Conservation (phyloP, 2,329 filamentous ascomycete species). For the Aspergillus ustus region DNA sequence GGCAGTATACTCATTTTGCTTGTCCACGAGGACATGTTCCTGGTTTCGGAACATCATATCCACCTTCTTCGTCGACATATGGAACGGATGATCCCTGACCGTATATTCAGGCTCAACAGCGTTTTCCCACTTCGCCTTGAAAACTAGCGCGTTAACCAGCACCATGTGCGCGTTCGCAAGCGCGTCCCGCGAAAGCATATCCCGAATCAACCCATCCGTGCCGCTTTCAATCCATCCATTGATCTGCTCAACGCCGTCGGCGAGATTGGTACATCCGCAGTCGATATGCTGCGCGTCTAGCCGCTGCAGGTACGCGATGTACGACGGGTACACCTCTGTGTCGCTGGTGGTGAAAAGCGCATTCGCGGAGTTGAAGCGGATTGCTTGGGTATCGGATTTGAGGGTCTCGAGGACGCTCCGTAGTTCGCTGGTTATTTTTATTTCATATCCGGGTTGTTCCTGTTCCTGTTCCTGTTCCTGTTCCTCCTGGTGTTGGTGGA, state of each 20-base stretch:
- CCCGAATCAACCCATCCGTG: background rate
- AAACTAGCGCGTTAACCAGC: background rate
- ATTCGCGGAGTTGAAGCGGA: background rate
- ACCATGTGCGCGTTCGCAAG: background rate
- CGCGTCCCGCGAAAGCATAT: background rate
- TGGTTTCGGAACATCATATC: constrained; percentile 9
- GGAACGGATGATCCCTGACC: background rate
- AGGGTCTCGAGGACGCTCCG: background rate
- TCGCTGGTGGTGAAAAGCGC: background rate
- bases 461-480: too few relatives aligned
- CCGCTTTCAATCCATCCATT: background rate
- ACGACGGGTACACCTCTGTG: background rate
- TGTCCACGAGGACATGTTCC: background rate
- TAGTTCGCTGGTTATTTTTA: background rate
- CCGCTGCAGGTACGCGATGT: background rate
- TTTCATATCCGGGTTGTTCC: background rate
- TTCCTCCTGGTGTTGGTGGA: too few relatives aligned
- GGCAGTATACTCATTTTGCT: background rate
- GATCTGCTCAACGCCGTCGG: background rate
- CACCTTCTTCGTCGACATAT: background rate
- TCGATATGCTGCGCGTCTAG: background rate
- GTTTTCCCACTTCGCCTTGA: background rate
- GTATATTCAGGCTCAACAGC: background rate
- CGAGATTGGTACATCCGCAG: background rate
- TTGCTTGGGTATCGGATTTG: background rate